Conservation (phyloP, 2,329 filamentous ascomycete genomes). For the Sporothrix humicola region DNA sequence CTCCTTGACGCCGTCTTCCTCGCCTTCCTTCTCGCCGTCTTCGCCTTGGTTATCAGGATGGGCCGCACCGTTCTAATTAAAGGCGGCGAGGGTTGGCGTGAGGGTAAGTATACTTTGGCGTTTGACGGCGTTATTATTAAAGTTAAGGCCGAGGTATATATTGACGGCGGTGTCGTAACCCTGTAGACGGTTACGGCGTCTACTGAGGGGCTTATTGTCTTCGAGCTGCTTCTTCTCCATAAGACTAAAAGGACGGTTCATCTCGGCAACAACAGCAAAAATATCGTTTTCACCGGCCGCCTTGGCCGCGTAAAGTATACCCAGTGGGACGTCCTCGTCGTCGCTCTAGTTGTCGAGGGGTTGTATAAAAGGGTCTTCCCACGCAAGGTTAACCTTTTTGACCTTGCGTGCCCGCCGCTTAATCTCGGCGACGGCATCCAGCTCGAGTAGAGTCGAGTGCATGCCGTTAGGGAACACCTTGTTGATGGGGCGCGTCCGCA, state of each 20-base stretch:
- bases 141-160: conserved; percentile 39
- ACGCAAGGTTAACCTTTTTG: conserved; percentile 83
- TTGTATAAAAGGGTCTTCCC: conserved; percentile 72
- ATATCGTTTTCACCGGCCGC: conserved; percentile 56
- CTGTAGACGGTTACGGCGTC: conserved; percentile 74
- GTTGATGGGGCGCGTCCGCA: conserved; percentile 72
- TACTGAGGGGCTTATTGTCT: conserved; percentile 87
- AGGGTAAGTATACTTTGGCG: conserved; percentile 55
- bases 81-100: conserved; percentile 40
- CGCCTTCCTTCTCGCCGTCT: conserved; percentile 41
- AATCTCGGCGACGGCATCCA: conserved; percentile 87
- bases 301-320: conserved; percentile 73
- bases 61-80: conserved; percentile 36
- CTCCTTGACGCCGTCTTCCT: conserved; percentile 54
- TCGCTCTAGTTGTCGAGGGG: conserved; percentile 62
- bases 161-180: conserved; percentile 57
- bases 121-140: conserved; percentile 42
- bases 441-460: conserved; percentile 85
- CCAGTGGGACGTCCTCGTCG: conserved; percentile 88
- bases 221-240: conserved; percentile 85
- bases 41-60: conserved; percentile 12
- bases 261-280: conserved; percentile 56
- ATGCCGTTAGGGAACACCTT: conserved; percentile 72
- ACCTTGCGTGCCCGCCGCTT: conserved; percentile 75
- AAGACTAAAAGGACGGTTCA: conserved; percentile 71